Evolutionary conservation across 2,329 filamentous ascomycete species (phyloP).

Genomic region (Colletotrichum sublineola): DNA sequence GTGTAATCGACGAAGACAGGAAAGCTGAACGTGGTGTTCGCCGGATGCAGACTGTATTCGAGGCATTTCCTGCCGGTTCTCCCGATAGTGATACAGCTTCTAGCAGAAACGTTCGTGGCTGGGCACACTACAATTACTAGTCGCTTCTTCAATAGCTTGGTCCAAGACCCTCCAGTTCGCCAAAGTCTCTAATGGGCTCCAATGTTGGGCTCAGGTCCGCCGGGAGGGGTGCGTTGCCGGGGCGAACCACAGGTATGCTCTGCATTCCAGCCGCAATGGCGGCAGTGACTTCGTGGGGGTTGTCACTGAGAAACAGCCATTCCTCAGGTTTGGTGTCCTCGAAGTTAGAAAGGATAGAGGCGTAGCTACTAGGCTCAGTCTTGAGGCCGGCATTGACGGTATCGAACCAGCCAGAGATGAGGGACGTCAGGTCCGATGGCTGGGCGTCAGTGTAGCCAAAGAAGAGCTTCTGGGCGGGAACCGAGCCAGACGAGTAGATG

Average conservation of each 20-base stretch:
- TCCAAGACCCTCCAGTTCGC: slow-evolving; percentile 34
- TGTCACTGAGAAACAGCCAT: slow-evolving; percentile 87
- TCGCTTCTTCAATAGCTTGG: slow-evolving; percentile 18
- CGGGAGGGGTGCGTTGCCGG: slow-evolving; percentile 77
- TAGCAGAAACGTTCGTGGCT: slow-evolving; percentile 17
- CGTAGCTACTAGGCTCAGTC: slow-evolving; percentile 75
- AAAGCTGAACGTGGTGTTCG: slow-evolving; percentile 32
- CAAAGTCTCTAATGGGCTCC: slow-evolving; percentile 54
- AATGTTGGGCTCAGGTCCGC: slow-evolving; percentile 57
- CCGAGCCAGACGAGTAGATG: slow-evolving; percentile 87
- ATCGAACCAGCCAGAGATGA: slow-evolving; percentile 80
- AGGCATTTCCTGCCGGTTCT: slow-evolving; percentile 16
- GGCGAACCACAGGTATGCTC: slow-evolving; percentile 72
- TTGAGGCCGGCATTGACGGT: slow-evolving; percentile 85
- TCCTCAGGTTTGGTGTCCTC: slow-evolving; percentile 61
- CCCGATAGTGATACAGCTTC: slow-evolving; percentile 24
- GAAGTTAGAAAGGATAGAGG: slow-evolving; percentile 68
- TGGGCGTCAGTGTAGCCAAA: slow-evolving; percentile 76
- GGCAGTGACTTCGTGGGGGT: slow-evolving; percentile 76
- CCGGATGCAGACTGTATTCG: slow-evolving; percentile 41
- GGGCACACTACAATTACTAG: slow-evolving; percentile 5
- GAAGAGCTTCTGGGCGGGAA: slow-evolving; percentile 83
- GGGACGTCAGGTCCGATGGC: slow-evolving; percentile 69
- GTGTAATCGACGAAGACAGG: slow-evolving; percentile 24
- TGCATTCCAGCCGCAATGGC: slow-evolving; percentile 74